Evolutionary conservation across 2,329 filamentous ascomycete genomes (phyloP).

Genomic region (Aureobasidium sp.): DNA sequence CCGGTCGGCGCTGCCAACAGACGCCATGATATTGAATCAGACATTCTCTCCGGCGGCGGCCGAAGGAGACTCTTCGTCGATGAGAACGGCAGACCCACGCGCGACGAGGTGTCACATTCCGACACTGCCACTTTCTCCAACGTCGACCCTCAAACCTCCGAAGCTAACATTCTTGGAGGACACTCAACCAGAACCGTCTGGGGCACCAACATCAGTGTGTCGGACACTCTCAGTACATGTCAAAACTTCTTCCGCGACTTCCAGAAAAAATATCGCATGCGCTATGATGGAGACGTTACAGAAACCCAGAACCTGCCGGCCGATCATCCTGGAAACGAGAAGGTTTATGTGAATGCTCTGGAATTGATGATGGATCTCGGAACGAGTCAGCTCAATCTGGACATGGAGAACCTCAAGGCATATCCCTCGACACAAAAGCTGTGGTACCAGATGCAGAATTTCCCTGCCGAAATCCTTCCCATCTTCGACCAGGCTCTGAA

Average conservation of each 20-base stretch:
- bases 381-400: slow-evolving; percentile 75
- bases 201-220: slow-evolving; percentile 94
- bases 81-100: slow-evolving; percentile 54
- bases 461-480: slow-evolving; percentile 92
- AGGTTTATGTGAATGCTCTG: slow-evolving; percentile 77
- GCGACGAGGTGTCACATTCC: slow-evolving; percentile 38
- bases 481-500: slow-evolving; percentile 94
- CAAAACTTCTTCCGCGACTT: slow-evolving; percentile 92
- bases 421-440: slow-evolving; percentile 90
- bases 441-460: slow-evolving; percentile 90
- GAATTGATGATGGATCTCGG: slow-evolving; percentile 88
- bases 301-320: slow-evolving; percentile 60
- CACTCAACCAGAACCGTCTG: slow-evolving; percentile 79
- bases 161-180: slow-evolving; percentile 81
- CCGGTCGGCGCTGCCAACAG: slow-evolving; percentile 52
- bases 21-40: slow-evolving; percentile 82
- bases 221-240: slow-evolving; percentile 79
- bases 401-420: slow-evolving; percentile 80
- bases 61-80: slow-evolving; percentile 57
- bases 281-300: slow-evolving; percentile 74
- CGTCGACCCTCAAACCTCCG: slow-evolving; percentile 75
- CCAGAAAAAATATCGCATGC: slow-evolving; percentile 88
- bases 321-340: slow-evolving; percentile 63
- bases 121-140: slow-evolving; percentile 60
- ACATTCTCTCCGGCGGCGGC: slow-evolving; percentile 51